Conservation (phyloP, 768 basidiomycete genomes). For the Pleurotus cornucopiae region DNA sequence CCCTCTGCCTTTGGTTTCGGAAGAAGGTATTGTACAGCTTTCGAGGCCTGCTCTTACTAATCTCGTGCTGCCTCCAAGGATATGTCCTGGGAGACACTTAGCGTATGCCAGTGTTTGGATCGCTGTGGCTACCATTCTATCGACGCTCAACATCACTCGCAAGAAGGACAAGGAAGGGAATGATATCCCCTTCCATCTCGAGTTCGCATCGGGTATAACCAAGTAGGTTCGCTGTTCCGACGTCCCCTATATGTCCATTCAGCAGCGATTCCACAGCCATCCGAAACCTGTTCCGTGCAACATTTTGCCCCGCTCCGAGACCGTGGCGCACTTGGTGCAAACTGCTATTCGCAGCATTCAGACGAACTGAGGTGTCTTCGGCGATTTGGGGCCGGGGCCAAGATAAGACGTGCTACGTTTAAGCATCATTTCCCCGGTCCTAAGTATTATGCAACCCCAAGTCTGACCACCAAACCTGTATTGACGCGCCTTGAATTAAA, state of each 20-base stretch:
- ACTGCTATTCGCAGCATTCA: too few relatives aligned
- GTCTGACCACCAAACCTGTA: too few relatives aligned
- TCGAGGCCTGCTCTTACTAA: background rate
- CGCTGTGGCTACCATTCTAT: constrained; percentile 26
- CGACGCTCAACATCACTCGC: constrained; percentile 27
- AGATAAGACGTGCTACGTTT: too few relatives aligned
- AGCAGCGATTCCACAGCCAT: background rate
- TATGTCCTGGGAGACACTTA: constrained; percentile 25
- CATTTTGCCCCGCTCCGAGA: background rate
- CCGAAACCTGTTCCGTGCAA: background rate
- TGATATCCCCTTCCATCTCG: constrained; percentile 17
- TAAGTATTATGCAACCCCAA: too few relatives aligned
- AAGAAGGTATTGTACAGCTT: constrained; percentile 7
- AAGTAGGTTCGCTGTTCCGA: constrained; percentile 16
- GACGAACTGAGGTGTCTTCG: too few relatives aligned
- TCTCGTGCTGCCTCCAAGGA: background rate
- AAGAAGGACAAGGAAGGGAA: constrained; percentile 17
- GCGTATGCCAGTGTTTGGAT: constrained; percentile 32
- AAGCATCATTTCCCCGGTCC: too few relatives aligned
- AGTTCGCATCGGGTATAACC: constrained; percentile 27
- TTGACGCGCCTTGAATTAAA: too few relatives aligned
- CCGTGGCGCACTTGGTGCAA: too few relatives aligned
- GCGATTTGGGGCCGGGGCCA: too few relatives aligned
- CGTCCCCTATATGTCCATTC: too few relatives aligned
- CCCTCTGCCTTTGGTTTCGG: constrained; percentile 12